These are phyloP conservation scores for Exophiala sp. DNA, from an alignment of 2,329 filamentous ascomycete genomes.

Conservation along the genomic window DNA sequence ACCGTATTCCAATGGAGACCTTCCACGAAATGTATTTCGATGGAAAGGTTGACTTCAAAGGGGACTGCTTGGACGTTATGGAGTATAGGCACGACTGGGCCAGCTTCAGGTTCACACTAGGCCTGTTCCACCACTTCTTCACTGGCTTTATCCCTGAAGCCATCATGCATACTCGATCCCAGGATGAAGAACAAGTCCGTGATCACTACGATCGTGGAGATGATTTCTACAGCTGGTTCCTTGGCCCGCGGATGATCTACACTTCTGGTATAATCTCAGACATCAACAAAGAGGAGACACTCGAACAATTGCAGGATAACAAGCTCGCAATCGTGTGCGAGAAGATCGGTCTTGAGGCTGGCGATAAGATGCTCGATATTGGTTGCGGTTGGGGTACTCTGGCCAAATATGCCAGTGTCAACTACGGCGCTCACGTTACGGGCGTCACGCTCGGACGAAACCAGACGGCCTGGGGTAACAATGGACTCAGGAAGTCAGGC, in stretches of 20 bases:
- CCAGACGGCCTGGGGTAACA: slow-evolving; percentile 96
- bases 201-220: slow-evolving; percentile 93
- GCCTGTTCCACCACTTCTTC: slow-evolving; percentile 83
- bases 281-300: slow-evolving; percentile 77
- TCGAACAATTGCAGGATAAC: slow-evolving; percentile 97
- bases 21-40: slow-evolving; percentile 99
- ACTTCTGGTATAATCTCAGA: slow-evolving; percentile 93
- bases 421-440: slow-evolving; percentile 81
- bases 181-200: slow-evolving; percentile 95
- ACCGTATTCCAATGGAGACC: slow-evolving; percentile 71
- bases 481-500: slow-evolving; percentile 74
- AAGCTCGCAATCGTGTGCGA: slow-evolving; percentile 93
- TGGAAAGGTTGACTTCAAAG: slow-evolving; percentile 91
- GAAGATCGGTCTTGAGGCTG: slow-evolving; percentile 81
- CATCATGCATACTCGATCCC: slow-evolving; percentile 85
- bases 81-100: slow-evolving; percentile 98
- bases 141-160: slow-evolving; percentile 84
- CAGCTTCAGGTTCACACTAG: slow-evolving; percentile 83
- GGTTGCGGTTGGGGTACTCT: slow-evolving; percentile 98
- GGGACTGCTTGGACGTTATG: slow-evolving; percentile 80
- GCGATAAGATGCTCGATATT: slow-evolving; percentile 84
- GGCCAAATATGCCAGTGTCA: slow-evolving; percentile 83
- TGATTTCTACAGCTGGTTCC: slow-evolving; percentile 98
- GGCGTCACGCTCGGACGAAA: slow-evolving; percentile 94
- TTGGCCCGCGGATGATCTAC: slow-evolving; percentile 98